Evolutionary conservation across 148 eudicot species (phyloP), one percentile per base, ranked within the genome.

Genomic region (Fagopyrum homotropicum): DNA sequence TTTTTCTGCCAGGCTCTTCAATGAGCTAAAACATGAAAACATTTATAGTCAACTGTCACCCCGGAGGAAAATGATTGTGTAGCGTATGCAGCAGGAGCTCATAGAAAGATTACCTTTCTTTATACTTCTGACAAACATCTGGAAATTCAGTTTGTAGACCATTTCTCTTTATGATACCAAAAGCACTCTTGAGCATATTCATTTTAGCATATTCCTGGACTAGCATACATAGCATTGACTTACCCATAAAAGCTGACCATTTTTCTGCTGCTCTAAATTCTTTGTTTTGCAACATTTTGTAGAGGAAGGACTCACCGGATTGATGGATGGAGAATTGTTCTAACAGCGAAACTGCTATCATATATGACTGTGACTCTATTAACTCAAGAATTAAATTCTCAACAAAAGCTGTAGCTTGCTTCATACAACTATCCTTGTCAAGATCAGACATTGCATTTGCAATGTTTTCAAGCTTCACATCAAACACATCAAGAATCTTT

Each of bases 201-300:
- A 78, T 79, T 48, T 88, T 84, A 77, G 85, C 80, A 74, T 89
- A 92, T 76, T 89, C 88, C 77, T 82, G 82, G 30, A 96, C 85
- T 74, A 96, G 98, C 66, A 82, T 49, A 79, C 88, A 86, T 69
- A 90, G 73, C 97, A 89, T 84, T 77, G 91, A 78, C 81, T 81
- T 87, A 45, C 99, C 99, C 91, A 88, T 78, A 76, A 82, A 90
- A 22, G 91, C 81, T n/a, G 98, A 96, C 98, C 98, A 96, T 84
- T 92, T 92, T 80, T 92, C 99, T 74, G 99, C 99, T 61, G 94
- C 97, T 83, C 84, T 86, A 63, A 79, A 86, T 59, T 96, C 90
- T 73, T 87, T 83, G 74, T 72, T 77, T 78, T 90, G 84, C 81
- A 96, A 45, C 83, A 92, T 83, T 79, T 82, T 85, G 35, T 75